phyloP scores from a whole-genome alignment of 805 yeast species.

The Saccharomycopsis olivae region DNA sequence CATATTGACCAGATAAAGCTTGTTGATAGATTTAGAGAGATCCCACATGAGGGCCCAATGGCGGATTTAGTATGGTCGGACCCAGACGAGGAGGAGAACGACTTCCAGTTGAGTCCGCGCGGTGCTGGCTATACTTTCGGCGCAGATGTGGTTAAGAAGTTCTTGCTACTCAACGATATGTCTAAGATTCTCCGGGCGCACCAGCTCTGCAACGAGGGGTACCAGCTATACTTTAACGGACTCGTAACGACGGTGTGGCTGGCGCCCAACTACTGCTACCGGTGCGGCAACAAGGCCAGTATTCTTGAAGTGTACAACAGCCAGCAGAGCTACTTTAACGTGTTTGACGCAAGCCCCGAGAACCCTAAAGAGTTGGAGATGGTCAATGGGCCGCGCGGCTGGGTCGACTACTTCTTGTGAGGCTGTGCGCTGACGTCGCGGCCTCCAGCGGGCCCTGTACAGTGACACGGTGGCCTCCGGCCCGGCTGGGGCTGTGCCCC shows the following conservation, averaged over 20 bases:
- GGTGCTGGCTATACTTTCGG: constrained; percentile 99
- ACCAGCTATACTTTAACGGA: constrained; percentile 83
- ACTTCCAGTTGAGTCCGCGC: constrained; percentile 82
- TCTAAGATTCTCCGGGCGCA: constrained; percentile 86
- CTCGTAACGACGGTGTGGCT: constrained; percentile 95
- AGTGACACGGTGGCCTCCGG: too few relatives aligned
- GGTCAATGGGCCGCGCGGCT: constrained; percentile 9
- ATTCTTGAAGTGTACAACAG: constrained; percentile 76
- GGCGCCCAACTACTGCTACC: constrained; percentile 94
- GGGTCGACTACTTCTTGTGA: constrained; percentile 32
- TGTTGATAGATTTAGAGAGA: constrained; percentile 85
- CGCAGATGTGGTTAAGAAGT: constrained; percentile 77
- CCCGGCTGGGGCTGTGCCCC: too few relatives aligned
- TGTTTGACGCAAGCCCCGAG: constrained; percentile 95
- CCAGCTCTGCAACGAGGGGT: constrained; percentile 94
- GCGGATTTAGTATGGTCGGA: constrained; percentile 98
- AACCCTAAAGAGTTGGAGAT: constrained; percentile 40
- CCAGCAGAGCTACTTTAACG: constrained; percentile 68
- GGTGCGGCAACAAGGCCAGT: constrained; percentile 97
- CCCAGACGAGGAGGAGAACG: constrained; percentile 74
- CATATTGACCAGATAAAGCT: constrained; percentile 85
- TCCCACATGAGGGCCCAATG: constrained; percentile 99
- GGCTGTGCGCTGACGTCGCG: too few relatives aligned
- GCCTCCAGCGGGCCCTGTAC: not conserved
- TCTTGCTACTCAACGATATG: constrained; percentile 66